Evolutionary conservation across 257 asterid species (phyloP), one percentile per base, ranked within the genome.

Genomic region (Petrea volubilis): DNA sequence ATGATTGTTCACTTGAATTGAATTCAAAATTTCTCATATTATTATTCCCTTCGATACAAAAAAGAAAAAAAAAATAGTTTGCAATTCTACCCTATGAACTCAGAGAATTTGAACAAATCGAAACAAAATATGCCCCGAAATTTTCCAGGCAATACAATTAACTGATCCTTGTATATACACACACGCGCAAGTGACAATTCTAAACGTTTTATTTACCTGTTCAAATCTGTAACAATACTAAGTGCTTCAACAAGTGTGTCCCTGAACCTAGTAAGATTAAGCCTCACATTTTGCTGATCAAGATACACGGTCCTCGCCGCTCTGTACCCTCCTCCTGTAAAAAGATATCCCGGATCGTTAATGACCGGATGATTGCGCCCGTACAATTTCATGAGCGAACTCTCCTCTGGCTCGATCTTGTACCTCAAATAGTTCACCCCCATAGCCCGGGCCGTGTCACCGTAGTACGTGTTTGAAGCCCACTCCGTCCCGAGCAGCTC

Each of bases 401-500:
- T 94, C 67, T 91, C 99, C 21, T 68, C 86, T 0, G 88, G 82
- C 0, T 81, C 86, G n/a, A 94, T 85, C 63, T 85, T 88, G 83
- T 94, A 94, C 51, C 85, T 78, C 73, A 91, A 62, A 56, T 94
- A 91, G 8, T 14, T 80, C 43, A 91, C 78, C 0, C 86, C 92
- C 85, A 89, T 77, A 1, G 79, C 91, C 47, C 74, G 76, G 0
- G 99, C 89, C 0, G 99, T 78, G 29, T 82, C 82, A 0, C 96
- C 99, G 40, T 81, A 94, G 60, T 89, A 89, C 0, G 87, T 84
- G 52, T 85, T 74, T 15, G 97, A 87, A 0, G 89, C 90, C 99
- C 99, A 94, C 27, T 76, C 95, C 13, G 95, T 91, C 21, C 99
- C 99, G 0, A 94, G 86, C 0, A 92, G 81, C 14, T 89, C 86